Evolutionary conservation across 1,139 yeast genomes (phyloP).

Genomic region (Hyphopichia wangnamkhiaoensis): DNA sequence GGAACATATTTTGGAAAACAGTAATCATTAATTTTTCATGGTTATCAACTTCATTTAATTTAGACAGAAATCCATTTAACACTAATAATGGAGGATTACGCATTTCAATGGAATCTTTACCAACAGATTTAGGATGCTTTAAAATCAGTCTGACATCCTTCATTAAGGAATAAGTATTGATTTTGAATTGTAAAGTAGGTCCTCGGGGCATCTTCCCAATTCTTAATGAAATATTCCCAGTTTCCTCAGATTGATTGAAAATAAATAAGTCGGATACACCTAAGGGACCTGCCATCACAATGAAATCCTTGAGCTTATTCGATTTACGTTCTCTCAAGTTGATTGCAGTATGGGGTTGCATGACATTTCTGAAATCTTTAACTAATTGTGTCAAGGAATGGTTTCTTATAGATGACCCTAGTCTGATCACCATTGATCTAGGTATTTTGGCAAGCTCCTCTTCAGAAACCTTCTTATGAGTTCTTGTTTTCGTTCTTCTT

Average conservation of each 20-base stretch:
- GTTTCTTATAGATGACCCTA: constrained; percentile 78
- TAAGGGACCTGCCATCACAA: constrained; percentile 96
- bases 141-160: constrained; percentile 76
- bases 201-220: constrained; percentile 91
- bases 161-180: constrained; percentile 74
- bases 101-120: constrained; percentile 63
- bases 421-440: constrained; percentile 86
- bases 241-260: constrained; percentile 75
- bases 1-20: constrained; percentile 93
- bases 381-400: constrained; percentile 84
- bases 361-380: constrained; percentile 79
- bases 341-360: constrained; percentile 97
- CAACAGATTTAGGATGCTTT: constrained; percentile 69
- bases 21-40: constrained; percentile 85
- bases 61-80: constrained; percentile 74
- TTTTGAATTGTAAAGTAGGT: constrained; percentile 84
- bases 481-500: constrained; percentile 70
- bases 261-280: constrained; percentile 88
- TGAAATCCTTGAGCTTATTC: constrained; percentile 83
- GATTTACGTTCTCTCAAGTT: constrained; percentile 82
- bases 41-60: constrained; percentile 52
- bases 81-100: constrained; percentile 86
- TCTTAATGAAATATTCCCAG: constrained; percentile 82
- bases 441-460: constrained; percentile 79
- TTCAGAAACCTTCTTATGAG: constrained; percentile 68